Percentiles rank a stretch among this genome's conserved stretches.
These are phyloP conservation scores for Ambrosia trifida DNA, from an alignment of 129 eudicot species.

Conservation along the genomic window DNA sequence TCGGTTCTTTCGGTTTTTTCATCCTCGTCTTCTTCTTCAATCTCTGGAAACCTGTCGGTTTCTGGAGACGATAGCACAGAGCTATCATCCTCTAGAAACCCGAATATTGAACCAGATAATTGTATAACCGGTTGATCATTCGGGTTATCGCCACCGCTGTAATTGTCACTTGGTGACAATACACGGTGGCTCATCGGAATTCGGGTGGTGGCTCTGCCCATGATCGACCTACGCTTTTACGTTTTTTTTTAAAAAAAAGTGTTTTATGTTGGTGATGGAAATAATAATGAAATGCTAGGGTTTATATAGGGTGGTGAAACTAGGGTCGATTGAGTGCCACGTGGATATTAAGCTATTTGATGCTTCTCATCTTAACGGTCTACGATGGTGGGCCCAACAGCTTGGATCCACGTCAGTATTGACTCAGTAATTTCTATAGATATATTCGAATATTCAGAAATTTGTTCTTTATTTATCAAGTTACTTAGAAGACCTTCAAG, in stretches of 20 bases:
- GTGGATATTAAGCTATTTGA: conserved; percentile 26
- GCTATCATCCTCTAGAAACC: conserved; percentile 56
- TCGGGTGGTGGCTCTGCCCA: conserved; percentile 51
- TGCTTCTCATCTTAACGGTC: conserved; percentile 31
- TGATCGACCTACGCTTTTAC: conserved; percentile 1
- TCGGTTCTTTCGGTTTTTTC: conserved; percentile 37
- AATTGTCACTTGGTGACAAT: conserved; percentile 39
- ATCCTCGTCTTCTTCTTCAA: conserved; percentile 37
- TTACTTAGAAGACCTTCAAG: conserved; percentile 8
- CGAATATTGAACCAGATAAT: conserved; percentile 62
- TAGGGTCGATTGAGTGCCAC: conserved; percentile 24
- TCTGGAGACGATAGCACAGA: conserved; percentile 43
- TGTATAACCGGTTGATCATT: conserved; percentile 49
- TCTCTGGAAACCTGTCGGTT: conserved; percentile 14
- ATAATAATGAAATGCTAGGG: conserved; percentile 21
- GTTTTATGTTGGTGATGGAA: conserved; percentile 11
- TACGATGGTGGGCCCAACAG: conserved; percentile 40
- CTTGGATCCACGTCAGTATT: conserved; percentile 70
- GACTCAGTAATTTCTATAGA: conserved; percentile 41
- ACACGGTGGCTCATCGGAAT: conserved; percentile 60
- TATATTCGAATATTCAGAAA: conserved; percentile 68
- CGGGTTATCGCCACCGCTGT: conserved; percentile 20
- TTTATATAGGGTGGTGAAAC: conserved; percentile 28
- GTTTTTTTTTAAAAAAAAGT: background rate
- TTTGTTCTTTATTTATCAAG: background rate